Base-by-base conservation (phyloP, 805 yeast genomes). In the Ogataea glucozyma region DNA sequence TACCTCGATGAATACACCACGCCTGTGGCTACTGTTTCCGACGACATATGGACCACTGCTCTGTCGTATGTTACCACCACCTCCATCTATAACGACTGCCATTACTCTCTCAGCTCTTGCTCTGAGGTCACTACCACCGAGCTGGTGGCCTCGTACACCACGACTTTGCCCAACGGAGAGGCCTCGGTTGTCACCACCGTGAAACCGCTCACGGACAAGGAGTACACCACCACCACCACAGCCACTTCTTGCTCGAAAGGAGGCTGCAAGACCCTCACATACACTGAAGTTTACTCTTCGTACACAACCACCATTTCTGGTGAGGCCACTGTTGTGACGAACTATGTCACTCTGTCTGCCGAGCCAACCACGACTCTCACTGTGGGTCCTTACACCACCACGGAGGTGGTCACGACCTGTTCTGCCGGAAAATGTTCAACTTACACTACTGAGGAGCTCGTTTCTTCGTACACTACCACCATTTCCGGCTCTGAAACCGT, bases 121-220 rank as follows among this genome's bases (percentile, higher is more conserved):
- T 50, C 61, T 8, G 40, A 43, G 8, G 35, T 46, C 22, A 51
- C 57, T 14, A 54, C 64, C 11, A 49, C 52, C 33, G 59, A 55
- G 26, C 41, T 57, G 24, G 57, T 49, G 7, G 56, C 57, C 17
- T 52, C 58, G 6, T 60, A 58, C 44, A 40, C 53, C 26, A 47
- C 58, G 8, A 52, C 57, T 8, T 40, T 53, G 32, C 38, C 53
- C 4, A 50, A 51, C 17, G 41, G 39, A 3, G 23, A 43, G 14
- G 32, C 50, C 13, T 44, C 56, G 4, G 56, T 47, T 18, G 43
- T 48, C n/a, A 57, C 62, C 20, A 47, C 51, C 17, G 46, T 44
- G 31, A 40, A 37, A 22, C 51, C 57, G 23, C 37, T 54, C 2
- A 32, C 53, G 3, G 31, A 36, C 13, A 23, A 52, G 14, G 22